These are phyloP conservation scores for Trametes sp. DNA, from an alignment of 1,284 basidiomycete genomes.

Conservation along the genomic window DNA sequence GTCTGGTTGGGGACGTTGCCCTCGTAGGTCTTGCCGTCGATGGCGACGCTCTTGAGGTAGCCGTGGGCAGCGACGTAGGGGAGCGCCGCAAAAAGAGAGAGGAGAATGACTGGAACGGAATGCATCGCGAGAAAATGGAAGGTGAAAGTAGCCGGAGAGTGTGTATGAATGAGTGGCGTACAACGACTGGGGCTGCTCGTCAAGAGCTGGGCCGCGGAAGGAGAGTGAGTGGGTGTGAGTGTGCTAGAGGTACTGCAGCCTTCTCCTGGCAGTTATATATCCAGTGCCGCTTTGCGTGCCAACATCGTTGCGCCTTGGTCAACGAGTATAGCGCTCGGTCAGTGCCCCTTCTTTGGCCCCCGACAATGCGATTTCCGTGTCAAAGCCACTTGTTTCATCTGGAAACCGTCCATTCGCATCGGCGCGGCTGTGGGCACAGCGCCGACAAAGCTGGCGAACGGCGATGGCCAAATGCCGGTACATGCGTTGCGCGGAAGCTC, in stretches of 20 bases:
- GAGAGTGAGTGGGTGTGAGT: conserved; percentile 2
- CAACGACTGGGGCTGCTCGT: conserved; percentile 18
- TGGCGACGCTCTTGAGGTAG: conserved; percentile 31
- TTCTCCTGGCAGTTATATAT: conserved; percentile 1
- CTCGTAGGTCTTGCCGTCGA: conserved; percentile 34
- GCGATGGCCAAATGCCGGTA: not conserved
- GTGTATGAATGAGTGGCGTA: conserved; percentile 12
- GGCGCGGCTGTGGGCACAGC: not conserved
- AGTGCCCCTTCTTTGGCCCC: not conserved
- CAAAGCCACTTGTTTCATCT: conserved; percentile 1
- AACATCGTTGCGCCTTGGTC: not conserved
- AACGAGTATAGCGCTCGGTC: not conserved
- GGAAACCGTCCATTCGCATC: not conserved
- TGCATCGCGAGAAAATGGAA: conserved; percentile 12
- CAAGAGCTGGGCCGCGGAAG: conserved; percentile 15
- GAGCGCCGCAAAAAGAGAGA: conserved; percentile 23
- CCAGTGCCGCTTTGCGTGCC: not conserved
- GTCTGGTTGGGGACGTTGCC: conserved; percentile 42
- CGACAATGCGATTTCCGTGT: conserved; percentile 3
- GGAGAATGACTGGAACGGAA: conserved; percentile 23
- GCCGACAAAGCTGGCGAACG: not conserved
- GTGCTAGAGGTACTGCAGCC: not conserved
- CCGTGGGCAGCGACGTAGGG: conserved; percentile 32
- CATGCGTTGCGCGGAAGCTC: not conserved
- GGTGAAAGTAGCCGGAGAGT: not conserved